Percentiles rank a stretch among this genome's conserved stretches.
These are phyloP conservation scores for Ustilago sp. DNA, from an alignment of 1,284 basidiomycete genomes.

Conservation along the genomic window DNA sequence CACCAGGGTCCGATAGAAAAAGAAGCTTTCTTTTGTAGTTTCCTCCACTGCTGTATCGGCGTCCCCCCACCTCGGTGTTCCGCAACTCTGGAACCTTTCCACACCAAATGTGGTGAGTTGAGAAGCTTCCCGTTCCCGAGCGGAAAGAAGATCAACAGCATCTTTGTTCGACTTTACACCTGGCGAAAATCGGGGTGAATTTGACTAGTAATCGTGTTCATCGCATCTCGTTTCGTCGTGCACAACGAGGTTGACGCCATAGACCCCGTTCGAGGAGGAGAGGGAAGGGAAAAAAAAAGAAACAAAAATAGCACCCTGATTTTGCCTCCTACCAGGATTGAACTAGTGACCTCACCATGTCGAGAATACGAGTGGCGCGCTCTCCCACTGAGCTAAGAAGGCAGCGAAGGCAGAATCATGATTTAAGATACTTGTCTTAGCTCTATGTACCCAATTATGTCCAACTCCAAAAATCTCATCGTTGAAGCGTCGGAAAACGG, in stretches of 20 bases:
- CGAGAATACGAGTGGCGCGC: slow-evolving; percentile 47
- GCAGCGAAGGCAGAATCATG: slow-evolving; percentile 17
- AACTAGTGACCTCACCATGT: slow-evolving; percentile 54
- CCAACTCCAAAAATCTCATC: too few species aligned
- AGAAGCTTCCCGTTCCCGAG: slow-evolving; percentile 2
- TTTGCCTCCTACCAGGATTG: slow-evolving; percentile 50
- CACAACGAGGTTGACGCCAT: too few species aligned
- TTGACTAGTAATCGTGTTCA: too few species aligned
- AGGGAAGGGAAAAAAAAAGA: not conserved
- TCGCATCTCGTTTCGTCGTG: too few species aligned
- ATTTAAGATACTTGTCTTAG: rapidly evolving
- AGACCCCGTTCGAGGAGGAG: too few species aligned
- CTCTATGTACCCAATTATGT: too few species aligned
- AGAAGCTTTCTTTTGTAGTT: not conserved
- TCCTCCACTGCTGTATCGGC: too few species aligned
- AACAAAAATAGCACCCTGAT: not conserved
- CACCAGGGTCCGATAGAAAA: slow-evolving; percentile 1
- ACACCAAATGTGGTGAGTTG: too few species aligned
- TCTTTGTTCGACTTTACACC: too few species aligned
- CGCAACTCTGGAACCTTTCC: not conserved
- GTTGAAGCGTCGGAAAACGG: too few species aligned
- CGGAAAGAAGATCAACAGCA: not conserved
- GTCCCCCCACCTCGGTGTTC: not conserved
- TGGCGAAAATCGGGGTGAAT: too few species aligned
- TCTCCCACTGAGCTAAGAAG: slow-evolving; percentile 54